phyloP scores from a whole-genome alignment of 2,329 filamentous ascomycete genomes.

The Thelonectria rubi region DNA sequence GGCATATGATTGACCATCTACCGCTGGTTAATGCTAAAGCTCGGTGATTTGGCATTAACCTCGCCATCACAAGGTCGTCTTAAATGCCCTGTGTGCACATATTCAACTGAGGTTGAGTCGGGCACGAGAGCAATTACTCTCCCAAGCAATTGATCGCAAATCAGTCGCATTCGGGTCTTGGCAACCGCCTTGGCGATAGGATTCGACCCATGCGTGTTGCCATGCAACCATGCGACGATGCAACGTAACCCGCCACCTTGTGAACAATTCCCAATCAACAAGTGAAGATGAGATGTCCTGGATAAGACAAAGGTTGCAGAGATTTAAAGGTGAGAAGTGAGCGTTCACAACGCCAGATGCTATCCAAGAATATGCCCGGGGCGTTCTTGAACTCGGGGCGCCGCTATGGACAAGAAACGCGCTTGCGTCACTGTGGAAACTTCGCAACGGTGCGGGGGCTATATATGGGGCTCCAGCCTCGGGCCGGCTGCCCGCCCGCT shows the following conservation, averaged over 20 bases:
- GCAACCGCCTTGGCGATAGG: background rate
- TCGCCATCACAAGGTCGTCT: too few relatives aligned
- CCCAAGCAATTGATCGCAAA: background rate
- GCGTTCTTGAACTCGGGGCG: too few relatives aligned
- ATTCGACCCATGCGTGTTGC: background rate
- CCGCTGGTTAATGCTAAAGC: background rate
- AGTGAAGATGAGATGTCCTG: background rate
- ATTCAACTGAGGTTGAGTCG: background rate
- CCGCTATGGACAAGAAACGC: too few relatives aligned
- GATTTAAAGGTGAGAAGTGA: too few relatives aligned
- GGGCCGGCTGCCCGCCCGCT: too few relatives aligned
- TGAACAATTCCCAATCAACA: background rate
- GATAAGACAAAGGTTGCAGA: too few relatives aligned
- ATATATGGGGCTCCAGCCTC: too few relatives aligned
- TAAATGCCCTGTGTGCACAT: background rate
- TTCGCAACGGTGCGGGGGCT: too few relatives aligned
- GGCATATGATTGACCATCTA: background rate
- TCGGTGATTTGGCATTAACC: background rate
- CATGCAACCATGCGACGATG: background rate
- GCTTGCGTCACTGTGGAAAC: too few relatives aligned
- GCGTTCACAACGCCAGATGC: too few relatives aligned
- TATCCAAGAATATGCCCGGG: too few relatives aligned
- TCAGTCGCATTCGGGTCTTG: constrained; percentile 1
- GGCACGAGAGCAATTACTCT: constrained; percentile 11
- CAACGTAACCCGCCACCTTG: background rate